Evolutionary conservation across 2,329 filamentous ascomycete genomes (phyloP), one percentile per base, ranked within the genome.

Genomic region (Podosphaera xanthii): DNA sequence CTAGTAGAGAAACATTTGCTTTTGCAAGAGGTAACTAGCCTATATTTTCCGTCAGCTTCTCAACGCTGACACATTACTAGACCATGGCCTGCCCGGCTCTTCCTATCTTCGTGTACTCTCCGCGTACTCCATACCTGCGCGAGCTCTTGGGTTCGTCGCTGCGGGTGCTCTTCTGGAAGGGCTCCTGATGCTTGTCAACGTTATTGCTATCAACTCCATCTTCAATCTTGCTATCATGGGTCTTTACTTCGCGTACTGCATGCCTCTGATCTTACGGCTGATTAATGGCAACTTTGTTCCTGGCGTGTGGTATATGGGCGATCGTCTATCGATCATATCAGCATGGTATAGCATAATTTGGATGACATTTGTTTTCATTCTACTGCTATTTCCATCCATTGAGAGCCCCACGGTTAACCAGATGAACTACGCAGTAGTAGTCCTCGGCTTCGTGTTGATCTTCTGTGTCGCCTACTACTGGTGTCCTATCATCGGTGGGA

Each of bases 1-100:
- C 76, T 3, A 80, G 77, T 4, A 74, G 80, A 4, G 80, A 83
- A 68, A 74, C 73, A 36, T 83, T 80, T 80, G 80, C 80, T 0
- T 83, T 83, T 66, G 78, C 77, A 7, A 75, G 80, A 33, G 80
- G 55, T 58, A 58, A 22, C 36, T n/a, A 6, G 30, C 3, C 4
- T 36, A 30, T 52, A 44, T 31, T 6, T 52, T 52, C n/a, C 12
- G n/a, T 33, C 34, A 52, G 8, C 14, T 52, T 59, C 22, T 22
- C 22, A 22, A 22, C 22, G 22, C 22, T 22, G 58, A 59, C 36
- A 44, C 22, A 10, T 36, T 40, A 22, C 14, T 33, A 68, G 67
- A 69, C 62, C 66, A 68, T 55, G 67, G 67, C 35, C 66, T 69
- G 42, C 67, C 67, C 42, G 63, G 63, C 54, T 67, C 66, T 10